Base-by-base conservation (phyloP, 768 basidiomycete genomes). In the Epithele typhae region DNA sequence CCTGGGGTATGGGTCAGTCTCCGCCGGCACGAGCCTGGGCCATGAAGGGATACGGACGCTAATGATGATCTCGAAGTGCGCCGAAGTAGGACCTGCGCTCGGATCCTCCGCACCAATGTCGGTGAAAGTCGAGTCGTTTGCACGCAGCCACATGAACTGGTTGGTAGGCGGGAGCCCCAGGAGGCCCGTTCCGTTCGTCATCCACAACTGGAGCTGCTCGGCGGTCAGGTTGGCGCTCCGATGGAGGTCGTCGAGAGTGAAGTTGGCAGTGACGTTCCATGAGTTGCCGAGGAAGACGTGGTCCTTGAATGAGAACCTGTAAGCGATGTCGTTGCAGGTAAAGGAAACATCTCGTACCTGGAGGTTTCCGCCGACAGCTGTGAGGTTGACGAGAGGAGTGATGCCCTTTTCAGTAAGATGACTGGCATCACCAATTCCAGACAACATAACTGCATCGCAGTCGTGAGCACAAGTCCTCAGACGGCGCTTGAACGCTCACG, bases 281-380 rank as follows among this genome's bases (percentile, higher is more conserved):
- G 34, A 33, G 38, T 51, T 51, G 22, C 42, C 44, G 5, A 55
- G n/a, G 33, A 49, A 40, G 25, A 43, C 39, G 37, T 64, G 62
- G 38, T 65, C 64, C 14, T 47, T 39, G n/a, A 65, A 30, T 7
- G 27, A 30, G n/a, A n/a, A n/a, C n/a, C n/a, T n/a, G n/a, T n/a
- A n/a, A n/a, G n/a, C n/a, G n/a, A n/a, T n/a, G n/a, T n/a, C n/a
- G n/a, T 30, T 30, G 8, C 14, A 30, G 27, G 7, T 30, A 30
- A 14, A 30, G 14, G 27, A 30, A 7, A 30, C 14, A 14, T 30
- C 27, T 7, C 27, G 27, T 14, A 30, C 27, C 8, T 30, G 27
- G 7, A 30, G 14, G 14, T 30, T 30, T 14, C 14, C 8, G 7
- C 27, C 27, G 27, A 30, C 27, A 14, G 27, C 27, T 14, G 27